These are phyloP conservation scores for Lentithecium fluviatile DNA, from an alignment of 495 filamentous ascomycete genomes.

Conservation along the genomic window DNA sequence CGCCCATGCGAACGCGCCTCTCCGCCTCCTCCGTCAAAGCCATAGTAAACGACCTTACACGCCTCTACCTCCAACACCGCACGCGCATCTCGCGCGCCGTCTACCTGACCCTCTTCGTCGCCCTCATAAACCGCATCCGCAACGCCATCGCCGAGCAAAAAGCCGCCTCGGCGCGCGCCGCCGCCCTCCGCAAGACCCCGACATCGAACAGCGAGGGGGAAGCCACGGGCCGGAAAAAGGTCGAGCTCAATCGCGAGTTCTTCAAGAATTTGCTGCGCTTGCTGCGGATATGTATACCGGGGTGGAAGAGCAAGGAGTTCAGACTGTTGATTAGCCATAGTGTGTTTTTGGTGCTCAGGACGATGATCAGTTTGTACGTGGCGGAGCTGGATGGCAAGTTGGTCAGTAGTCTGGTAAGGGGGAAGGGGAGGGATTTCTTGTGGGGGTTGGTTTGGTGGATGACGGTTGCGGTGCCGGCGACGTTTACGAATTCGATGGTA, in stretches of 20 bases:
- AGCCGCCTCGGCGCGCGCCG: conserved; percentile 72
- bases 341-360: conserved; percentile 76
- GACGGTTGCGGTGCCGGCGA: conserved; percentile 94
- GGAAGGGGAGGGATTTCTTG: conserved; percentile 88
- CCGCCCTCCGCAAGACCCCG: conserved; percentile 56
- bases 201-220: conserved; percentile 52
- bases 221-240: conserved; percentile 67
- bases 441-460: conserved; percentile 96
- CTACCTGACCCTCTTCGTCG: conserved; percentile 87
- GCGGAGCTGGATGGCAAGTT: conserved; percentile 92
- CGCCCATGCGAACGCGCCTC: conserved; percentile 45
- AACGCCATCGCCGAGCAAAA: conserved; percentile 92
- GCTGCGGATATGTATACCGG: conserved; percentile 83
- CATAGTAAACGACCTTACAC: conserved; percentile 69
- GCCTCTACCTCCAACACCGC: conserved; percentile 79
- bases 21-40: conserved; percentile 71
- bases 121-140: conserved; percentile 83
- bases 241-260: conserved; percentile 93
- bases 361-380: conserved; percentile 89
- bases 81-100: conserved; percentile 86
- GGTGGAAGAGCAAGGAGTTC: conserved; percentile 84
- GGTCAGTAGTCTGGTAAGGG: conserved; percentile 86
- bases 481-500: conserved; percentile 99
- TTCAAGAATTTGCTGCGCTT: conserved; percentile 79
- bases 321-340: conserved; percentile 81